These are phyloP conservation scores for Iberis pinnata DNA, from an alignment of 345 rosid species.

Conservation along the genomic window DNA sequence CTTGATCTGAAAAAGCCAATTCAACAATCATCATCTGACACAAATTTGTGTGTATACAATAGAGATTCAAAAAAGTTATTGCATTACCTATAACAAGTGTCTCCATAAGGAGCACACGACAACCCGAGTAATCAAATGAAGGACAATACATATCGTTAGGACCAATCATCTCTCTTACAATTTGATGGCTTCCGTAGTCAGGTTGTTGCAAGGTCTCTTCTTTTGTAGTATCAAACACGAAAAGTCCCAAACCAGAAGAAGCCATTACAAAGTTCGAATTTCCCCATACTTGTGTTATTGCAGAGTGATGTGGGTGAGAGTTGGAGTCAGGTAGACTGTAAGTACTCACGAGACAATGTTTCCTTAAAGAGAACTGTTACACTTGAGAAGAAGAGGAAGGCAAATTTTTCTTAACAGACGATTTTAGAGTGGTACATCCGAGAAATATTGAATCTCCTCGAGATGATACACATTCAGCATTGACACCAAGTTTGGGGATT, in stretches of 20 bases:
- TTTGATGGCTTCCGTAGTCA: slow-evolving; percentile 33
- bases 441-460: slow-evolving; percentile 71
- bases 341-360: slow-evolving; percentile 50
- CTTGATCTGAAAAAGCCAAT: slow-evolving; percentile 7
- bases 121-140: slow-evolving; percentile 64
- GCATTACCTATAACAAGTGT: slow-evolving; percentile 35
- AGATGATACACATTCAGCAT: slow-evolving; percentile 65
- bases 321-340: slow-evolving; percentile 63
- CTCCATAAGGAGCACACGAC: slow-evolving; percentile 74
- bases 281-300: slow-evolving; percentile 97
- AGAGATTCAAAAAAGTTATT: slow-evolving; percentile 10
- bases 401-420: slow-evolving; percentile 42
- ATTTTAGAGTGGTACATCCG: slow-evolving; percentile 53
- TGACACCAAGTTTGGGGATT: slow-evolving; percentile 62
- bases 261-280: slow-evolving; percentile 82
- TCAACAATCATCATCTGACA: neutral
- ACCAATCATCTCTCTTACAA: slow-evolving; percentile 61
- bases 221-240: slow-evolving; percentile 54
- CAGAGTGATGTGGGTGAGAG: slow-evolving; percentile 51
- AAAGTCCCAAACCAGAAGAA: slow-evolving; percentile 63
- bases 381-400: slow-evolving; percentile 42
- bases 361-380: slow-evolving; percentile 77
- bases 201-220: slow-evolving; percentile 44
- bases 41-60: slow-evolving; percentile 4
- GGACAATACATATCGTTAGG: slow-evolving; percentile 79